phyloP scores from a whole-genome alignment of 2,329 filamentous ascomycete genomes.

The Talaromyces atroroseus region DNA sequence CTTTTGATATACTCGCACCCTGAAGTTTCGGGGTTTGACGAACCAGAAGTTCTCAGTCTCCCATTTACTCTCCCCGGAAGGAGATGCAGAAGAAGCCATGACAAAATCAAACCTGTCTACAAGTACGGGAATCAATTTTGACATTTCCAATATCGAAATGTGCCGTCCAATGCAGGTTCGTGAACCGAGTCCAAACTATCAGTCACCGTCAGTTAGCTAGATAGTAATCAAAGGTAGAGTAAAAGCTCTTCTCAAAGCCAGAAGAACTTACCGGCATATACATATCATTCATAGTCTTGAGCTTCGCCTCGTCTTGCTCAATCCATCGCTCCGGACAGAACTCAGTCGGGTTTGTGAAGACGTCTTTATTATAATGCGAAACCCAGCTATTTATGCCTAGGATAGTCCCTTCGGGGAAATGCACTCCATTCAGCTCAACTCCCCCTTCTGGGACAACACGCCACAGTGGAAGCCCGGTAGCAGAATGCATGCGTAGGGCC shows the following conservation, averaged over 20 bases:
- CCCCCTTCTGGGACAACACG: conserved; percentile 15
- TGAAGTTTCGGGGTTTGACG: background rate
- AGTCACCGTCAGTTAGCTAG: background rate
- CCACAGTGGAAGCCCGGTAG: conserved; percentile 14
- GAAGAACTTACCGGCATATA: conserved; percentile 7
- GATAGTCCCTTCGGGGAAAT: conserved; percentile 31
- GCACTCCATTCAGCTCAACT: conserved; percentile 5
- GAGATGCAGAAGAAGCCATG: background rate
- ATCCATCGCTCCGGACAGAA: conserved; percentile 28
- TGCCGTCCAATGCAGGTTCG: conserved; percentile 24
- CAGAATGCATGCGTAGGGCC: conserved; percentile 15
- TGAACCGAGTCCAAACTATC: conserved; percentile 20
- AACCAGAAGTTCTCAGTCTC: conserved; percentile 9
- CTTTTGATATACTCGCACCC: background rate
- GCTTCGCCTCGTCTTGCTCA: conserved; percentile 19
- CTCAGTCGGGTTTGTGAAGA: conserved; percentile 22
- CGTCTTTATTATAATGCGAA: conserved; percentile 12
- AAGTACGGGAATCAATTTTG: conserved; percentile 21
- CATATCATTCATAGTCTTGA: conserved; percentile 12
- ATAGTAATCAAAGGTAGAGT: background rate
- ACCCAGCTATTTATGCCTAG: conserved; percentile 31
- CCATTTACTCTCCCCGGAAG: background rate
- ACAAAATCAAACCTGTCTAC: conserved; percentile 16
- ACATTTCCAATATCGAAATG: conserved; percentile 23
- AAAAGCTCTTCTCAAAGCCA: background rate